These are phyloP conservation scores for Cercophora newfieldiana DNA, from an alignment of 495 filamentous ascomycete species.

Conservation along the genomic window DNA sequence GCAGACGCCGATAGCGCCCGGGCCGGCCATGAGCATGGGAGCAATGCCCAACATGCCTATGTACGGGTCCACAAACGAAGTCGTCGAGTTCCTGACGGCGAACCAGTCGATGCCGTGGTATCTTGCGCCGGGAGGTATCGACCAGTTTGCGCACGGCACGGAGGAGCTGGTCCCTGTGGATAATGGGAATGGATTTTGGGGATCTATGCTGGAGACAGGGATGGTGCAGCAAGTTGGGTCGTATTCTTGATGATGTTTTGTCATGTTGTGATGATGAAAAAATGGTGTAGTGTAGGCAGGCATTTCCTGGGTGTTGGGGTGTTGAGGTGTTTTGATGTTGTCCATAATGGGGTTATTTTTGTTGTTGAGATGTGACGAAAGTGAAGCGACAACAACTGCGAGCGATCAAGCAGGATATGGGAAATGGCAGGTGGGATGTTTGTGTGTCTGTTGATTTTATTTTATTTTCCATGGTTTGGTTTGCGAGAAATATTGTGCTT, in stretches of 20 bases:
- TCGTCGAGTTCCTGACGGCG: constrained; percentile 31
- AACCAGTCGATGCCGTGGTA: constrained; percentile 37
- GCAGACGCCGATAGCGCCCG: constrained; percentile 6
- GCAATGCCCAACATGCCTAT: constrained; percentile 20
- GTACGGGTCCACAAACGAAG: constrained; percentile 26
- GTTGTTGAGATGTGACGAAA: neutral
- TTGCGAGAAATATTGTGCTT: neutral
- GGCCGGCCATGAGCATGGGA: neutral
- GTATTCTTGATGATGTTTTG: neutral
- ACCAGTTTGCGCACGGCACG: constrained; percentile 44
- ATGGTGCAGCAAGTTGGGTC: neutral
- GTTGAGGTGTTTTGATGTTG: neutral
- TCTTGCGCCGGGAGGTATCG: constrained; percentile 39
- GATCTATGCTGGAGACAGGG: constrained; percentile 20
- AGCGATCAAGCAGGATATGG: neutral
- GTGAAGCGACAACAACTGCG: neutral
- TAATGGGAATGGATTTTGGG: constrained; percentile 32
- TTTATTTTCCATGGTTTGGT: neutral
- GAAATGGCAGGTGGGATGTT: neutral
- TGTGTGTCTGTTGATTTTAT: neutral
- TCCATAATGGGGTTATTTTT: neutral
- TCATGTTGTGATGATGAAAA: neutral
- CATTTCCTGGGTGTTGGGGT: neutral
- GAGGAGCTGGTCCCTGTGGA: constrained; percentile 23
- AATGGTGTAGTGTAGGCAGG: neutral